Conservation (phyloP, 345 rosid species). For the Aquilaria yunnanensis region DNA sequence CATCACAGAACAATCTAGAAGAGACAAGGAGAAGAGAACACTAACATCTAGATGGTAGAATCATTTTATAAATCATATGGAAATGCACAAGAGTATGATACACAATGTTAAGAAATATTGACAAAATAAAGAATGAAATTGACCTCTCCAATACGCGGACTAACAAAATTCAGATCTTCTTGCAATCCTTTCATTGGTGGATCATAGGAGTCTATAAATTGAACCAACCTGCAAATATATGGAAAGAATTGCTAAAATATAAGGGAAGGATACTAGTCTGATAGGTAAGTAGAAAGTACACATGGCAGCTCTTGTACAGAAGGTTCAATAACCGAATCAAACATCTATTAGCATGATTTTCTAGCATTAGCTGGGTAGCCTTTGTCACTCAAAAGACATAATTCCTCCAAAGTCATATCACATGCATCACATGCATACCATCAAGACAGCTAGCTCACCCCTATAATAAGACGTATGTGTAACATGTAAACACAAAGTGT, state of each 20-base stretch:
- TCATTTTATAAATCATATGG: background rate
- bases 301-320: too few species aligned
- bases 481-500: too few species aligned
- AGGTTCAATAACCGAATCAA: too few species aligned
- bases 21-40: background rate
- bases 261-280: too few species aligned
- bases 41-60: background rate
- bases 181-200: conserved; percentile 98
- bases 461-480: too few species aligned
- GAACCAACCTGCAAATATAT: conserved; percentile 68
- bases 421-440: too few species aligned
- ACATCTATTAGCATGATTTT: too few species aligned
- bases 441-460: too few species aligned
- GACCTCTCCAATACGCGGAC: conserved; percentile 99
- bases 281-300: too few species aligned
- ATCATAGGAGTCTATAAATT: conserved; percentile 93
- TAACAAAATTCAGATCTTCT: conserved; percentile 96
- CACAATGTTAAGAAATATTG: background rate
- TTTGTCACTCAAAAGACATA: too few species aligned
- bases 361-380: too few species aligned
- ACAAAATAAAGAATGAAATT: conserved; percentile 16
- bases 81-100: background rate
- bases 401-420: too few species aligned
- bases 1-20: background rate
- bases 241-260: background rate